Conservation (phyloP, 768 basidiomycete species). For the Pleurotus djamor region DNA sequence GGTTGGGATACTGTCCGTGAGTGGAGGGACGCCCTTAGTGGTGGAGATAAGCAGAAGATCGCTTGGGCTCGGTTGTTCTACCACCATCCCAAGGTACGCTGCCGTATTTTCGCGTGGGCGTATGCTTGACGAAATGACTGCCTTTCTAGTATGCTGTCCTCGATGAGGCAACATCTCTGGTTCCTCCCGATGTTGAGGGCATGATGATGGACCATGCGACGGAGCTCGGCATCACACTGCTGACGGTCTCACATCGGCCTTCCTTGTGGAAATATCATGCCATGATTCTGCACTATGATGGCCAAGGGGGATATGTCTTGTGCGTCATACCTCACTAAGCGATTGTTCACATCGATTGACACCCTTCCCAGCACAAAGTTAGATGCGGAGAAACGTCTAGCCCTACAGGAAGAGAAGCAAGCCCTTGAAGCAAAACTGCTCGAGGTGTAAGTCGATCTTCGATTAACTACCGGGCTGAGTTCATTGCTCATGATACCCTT, state of each 20-base stretch:
- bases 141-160: conserved; percentile 83
- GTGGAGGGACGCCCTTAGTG: conserved; percentile 92
- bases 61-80: conserved; percentile 98
- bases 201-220: conserved; percentile 95
- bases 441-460: conserved; percentile 65
- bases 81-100: conserved; percentile 80
- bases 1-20: conserved; percentile 90
- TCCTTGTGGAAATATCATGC: conserved; percentile 93
- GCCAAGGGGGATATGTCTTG: conserved; percentile 96
- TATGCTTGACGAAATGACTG: not conserved
- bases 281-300: conserved; percentile 88
- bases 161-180: conserved; percentile 95
- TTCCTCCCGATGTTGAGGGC: conserved; percentile 90
- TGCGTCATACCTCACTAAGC: conserved; percentile 33
- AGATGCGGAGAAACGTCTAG: conserved; percentile 86
- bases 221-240: conserved; percentile 81
- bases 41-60: conserved; percentile 96
- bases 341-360: not conserved
- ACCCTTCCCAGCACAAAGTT: conserved; percentile 65
- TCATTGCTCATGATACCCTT: conserved; percentile 1
- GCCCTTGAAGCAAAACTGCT: conserved; percentile 78
- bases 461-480: not conserved
- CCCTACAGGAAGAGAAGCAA: conserved; percentile 94
- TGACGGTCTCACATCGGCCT: conserved; percentile 95
- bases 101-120: not conserved